Evolutionary conservation across 331 rosid genomes (phyloP).

Genomic region (Pyracantha coccinea): DNA sequence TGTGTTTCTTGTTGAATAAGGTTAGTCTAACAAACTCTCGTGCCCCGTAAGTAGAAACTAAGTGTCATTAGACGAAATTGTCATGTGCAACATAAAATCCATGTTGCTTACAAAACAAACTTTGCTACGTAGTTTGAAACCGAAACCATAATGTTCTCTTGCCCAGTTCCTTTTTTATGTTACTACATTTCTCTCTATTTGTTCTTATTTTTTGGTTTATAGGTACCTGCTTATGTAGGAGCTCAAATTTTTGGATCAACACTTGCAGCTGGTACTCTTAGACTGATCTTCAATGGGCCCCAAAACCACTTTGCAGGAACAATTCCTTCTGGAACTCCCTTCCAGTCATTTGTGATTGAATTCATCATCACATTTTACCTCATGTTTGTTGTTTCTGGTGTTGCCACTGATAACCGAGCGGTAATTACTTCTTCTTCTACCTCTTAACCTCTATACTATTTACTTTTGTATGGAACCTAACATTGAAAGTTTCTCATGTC

Average conservation of each 20-base stretch:
- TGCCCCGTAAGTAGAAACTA: no score
- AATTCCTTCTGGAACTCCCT: constrained; percentile 30
- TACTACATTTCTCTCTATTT: background rate
- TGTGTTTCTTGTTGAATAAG: background rate
- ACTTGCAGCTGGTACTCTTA: constrained; percentile 68
- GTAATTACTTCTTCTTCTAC: constrained; percentile 19
- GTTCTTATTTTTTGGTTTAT: background rate
- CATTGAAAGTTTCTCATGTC: no score
- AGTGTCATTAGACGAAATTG: background rate
- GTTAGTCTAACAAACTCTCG: background rate
- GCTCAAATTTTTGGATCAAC: constrained; percentile 70
- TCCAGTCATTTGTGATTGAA: constrained; percentile 64
- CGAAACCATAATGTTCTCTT: no score
- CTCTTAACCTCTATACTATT: no score
- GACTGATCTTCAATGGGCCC: constrained; percentile 41
- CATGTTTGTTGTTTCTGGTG: constrained; percentile 79
- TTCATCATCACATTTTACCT: constrained; percentile 81
- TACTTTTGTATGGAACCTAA: no score
- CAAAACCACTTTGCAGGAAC: constrained; percentile 58
- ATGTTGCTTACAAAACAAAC: background rate
- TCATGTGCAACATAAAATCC: background rate
- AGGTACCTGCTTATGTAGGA: constrained; percentile 63
- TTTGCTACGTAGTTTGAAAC: no score
- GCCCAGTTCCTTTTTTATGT: background rate
- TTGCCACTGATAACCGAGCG: constrained; percentile 89